Evolutionary conservation across 345 rosid genomes (phyloP).

Genomic region (Turnera subulata): DNA sequence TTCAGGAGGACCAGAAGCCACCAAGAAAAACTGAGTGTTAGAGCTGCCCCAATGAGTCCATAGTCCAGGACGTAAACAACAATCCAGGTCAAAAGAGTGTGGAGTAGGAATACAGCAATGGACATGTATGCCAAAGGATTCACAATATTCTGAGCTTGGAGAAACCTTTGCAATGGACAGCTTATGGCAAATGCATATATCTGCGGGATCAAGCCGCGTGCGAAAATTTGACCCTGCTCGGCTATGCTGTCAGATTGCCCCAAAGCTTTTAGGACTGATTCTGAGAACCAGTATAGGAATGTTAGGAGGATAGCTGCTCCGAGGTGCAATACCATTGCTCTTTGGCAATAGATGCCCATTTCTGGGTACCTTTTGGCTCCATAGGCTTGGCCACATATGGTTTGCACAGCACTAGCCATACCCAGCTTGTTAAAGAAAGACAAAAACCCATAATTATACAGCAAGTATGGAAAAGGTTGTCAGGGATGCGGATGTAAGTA

Average conservation of each 20-base stretch:
- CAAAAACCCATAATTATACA: neutral
- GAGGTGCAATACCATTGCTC: constrained; percentile 77
- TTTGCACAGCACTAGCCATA: constrained; percentile 97
- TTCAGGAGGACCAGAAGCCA: constrained; percentile 57
- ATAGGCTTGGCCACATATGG: constrained; percentile 93
- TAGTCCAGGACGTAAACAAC: constrained; percentile 42
- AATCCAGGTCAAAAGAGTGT: constrained; percentile 61
- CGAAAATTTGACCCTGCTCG: constrained; percentile 62
- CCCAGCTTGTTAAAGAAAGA: constrained; percentile 43
- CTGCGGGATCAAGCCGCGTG: constrained; percentile 74
- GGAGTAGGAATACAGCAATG: constrained; percentile 64
- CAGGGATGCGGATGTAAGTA: neutral
- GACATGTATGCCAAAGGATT: constrained; percentile 87
- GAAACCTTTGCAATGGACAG: constrained; percentile 87
- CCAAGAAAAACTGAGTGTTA: constrained; percentile 71
- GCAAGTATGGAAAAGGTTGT: neutral
- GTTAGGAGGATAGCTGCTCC: constrained; percentile 69
- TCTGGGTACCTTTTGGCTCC: constrained; percentile 68
- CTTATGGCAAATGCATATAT: constrained; percentile 71
- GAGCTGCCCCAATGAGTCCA: constrained; percentile 78
- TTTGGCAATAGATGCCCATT: constrained; percentile 86
- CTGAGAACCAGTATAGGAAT: constrained; percentile 65
- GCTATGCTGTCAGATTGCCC: constrained; percentile 69
- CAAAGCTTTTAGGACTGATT: constrained; percentile 44
- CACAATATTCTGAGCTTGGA: constrained; percentile 94